Evolutionary conservation across 2,329 filamentous ascomycete species (phyloP).

Genomic region (Aspergillus pseudotamarii): DNA sequence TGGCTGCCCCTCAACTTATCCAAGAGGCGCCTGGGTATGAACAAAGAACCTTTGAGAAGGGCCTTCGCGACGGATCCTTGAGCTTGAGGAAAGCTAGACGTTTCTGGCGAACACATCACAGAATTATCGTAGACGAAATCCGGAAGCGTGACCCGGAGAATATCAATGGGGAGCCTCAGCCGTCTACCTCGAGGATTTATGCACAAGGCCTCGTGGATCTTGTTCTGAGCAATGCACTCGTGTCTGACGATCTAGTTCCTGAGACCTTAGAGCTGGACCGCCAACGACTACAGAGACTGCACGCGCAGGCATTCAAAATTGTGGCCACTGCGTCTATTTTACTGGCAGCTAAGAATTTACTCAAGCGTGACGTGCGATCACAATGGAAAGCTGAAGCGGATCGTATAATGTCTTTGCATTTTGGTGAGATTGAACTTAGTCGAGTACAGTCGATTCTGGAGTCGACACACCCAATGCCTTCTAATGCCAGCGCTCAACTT

Average conservation of each 20-base stretch:
- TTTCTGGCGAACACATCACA: slow-evolving; percentile 55
- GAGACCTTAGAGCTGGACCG: slow-evolving; percentile 63
- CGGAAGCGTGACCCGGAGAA: slow-evolving; percentile 49
- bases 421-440: slow-evolving; percentile 43
- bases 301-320: slow-evolving; percentile 59
- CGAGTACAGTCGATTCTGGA: slow-evolving; percentile 51
- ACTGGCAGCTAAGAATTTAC: slow-evolving; percentile 66
- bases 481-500: slow-evolving; percentile 48
- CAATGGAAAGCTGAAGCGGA: slow-evolving; percentile 66
- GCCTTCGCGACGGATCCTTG: slow-evolving; percentile 55
- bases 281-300: slow-evolving; percentile 55
- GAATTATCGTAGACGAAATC: slow-evolving; percentile 51
- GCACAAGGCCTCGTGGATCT: slow-evolving; percentile 63
- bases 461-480: slow-evolving; percentile 53
- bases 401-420: slow-evolving; percentile 58
- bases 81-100: slow-evolving; percentile 56
- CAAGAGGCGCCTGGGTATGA: slow-evolving; percentile 65
- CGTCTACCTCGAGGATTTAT: slow-evolving; percentile 52
- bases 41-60: slow-evolving; percentile 59
- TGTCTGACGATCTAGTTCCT: slow-evolving; percentile 57
- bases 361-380: slow-evolving; percentile 65
- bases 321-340: slow-evolving; percentile 64
- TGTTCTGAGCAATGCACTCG: slow-evolving; percentile 55
- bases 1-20: slow-evolving; percentile 62
- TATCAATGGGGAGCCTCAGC: slow-evolving; percentile 37